A percentile compares a stretch with the other conserved stretches of the same genome.
phyloP scores from a whole-genome alignment of 176 grass and related monocot genomes.

The Olyra latifolia region DNA sequence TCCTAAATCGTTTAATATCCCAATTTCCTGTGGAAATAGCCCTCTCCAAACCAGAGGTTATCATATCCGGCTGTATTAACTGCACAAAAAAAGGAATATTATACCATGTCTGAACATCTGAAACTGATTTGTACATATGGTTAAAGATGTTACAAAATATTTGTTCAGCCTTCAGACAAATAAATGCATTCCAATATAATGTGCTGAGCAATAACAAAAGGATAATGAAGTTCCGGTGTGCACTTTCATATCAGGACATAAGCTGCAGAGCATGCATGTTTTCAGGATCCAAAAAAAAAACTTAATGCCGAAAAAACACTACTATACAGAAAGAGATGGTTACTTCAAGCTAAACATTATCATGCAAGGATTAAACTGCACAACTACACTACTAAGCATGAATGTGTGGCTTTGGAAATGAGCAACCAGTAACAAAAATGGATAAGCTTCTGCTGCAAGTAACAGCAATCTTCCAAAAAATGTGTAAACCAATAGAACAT shows the following conservation, averaged over 20 bases:
- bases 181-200: slow-evolving; percentile 1
- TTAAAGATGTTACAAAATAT: slow-evolving; percentile 1
- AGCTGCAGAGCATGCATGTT: background rate
- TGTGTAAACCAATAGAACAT: background rate
- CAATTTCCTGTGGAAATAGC: slow-evolving; percentile 96
- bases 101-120: background rate
- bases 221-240: background rate
- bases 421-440: background rate
- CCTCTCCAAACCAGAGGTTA: slow-evolving; percentile 78
- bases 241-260: background rate
- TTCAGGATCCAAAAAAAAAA: slow-evolving; percentile 4
- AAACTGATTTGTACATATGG: slow-evolving; percentile 3
- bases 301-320: background rate
- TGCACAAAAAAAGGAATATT: slow-evolving; percentile 32
- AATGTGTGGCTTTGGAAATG: background rate
- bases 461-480: background rate
- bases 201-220: slow-evolving; percentile 23
- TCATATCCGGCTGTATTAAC: slow-evolving; percentile 38
- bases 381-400: background rate
- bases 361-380: background rate
- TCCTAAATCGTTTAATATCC: slow-evolving; percentile 92
- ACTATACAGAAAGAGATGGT: slow-evolving; percentile 1
- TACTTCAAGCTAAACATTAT: slow-evolving; percentile 16
- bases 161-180: slow-evolving; percentile 4
- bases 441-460: background rate